Percentiles rank a stretch among this genome's conserved stretches.
Evolutionary conservation across 495 filamentous ascomycete genomes (phyloP).

Genomic region (Penicillium daleae): DNA sequence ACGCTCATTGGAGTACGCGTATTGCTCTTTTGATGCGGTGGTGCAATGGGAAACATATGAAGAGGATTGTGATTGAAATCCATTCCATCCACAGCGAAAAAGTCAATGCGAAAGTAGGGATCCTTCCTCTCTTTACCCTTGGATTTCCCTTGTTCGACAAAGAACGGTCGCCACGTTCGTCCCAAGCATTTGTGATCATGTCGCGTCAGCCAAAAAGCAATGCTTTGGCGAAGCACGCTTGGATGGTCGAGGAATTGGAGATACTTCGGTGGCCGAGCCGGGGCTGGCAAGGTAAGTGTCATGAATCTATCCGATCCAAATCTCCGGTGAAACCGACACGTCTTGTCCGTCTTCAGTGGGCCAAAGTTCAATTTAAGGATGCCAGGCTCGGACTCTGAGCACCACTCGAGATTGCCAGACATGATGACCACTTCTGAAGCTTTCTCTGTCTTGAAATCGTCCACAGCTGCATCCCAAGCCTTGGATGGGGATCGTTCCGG

Average conservation of each 20-base stretch:
- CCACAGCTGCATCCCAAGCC: constrained; percentile 49
- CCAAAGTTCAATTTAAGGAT: constrained; percentile 48
- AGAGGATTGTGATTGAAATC: constrained; percentile 37
- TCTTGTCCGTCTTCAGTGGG: constrained; percentile 46
- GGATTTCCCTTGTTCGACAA: constrained; percentile 43
- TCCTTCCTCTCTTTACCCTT: constrained; percentile 37
- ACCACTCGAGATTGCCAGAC: constrained; percentile 48
- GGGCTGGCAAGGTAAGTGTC: constrained; percentile 45
- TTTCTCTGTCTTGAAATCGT: constrained; percentile 38
- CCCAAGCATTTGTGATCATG: constrained; percentile 47
- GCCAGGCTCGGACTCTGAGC: constrained; percentile 36
- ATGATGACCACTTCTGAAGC: constrained; percentile 48
- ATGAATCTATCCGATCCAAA: constrained; percentile 55
- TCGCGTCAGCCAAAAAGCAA: constrained; percentile 48
- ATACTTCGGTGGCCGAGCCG: constrained; percentile 40
- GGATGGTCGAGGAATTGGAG: constrained; percentile 29
- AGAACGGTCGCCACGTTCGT: constrained; percentile 53
- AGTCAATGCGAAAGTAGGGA: constrained; percentile 47
- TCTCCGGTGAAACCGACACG: constrained; percentile 52
- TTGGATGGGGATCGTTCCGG: constrained; percentile 42
- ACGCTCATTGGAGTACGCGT: constrained; percentile 44
- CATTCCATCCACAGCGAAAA: constrained; percentile 57
- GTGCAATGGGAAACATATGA: constrained; percentile 15
- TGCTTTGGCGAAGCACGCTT: constrained; percentile 36
- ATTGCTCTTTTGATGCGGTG: constrained; percentile 26